A percentile compares a stretch with the other conserved stretches of the same genome.
These are phyloP conservation scores for Dendrobium nobile DNA, from an alignment of 106 monocot genomes.

Conservation along the genomic window DNA sequence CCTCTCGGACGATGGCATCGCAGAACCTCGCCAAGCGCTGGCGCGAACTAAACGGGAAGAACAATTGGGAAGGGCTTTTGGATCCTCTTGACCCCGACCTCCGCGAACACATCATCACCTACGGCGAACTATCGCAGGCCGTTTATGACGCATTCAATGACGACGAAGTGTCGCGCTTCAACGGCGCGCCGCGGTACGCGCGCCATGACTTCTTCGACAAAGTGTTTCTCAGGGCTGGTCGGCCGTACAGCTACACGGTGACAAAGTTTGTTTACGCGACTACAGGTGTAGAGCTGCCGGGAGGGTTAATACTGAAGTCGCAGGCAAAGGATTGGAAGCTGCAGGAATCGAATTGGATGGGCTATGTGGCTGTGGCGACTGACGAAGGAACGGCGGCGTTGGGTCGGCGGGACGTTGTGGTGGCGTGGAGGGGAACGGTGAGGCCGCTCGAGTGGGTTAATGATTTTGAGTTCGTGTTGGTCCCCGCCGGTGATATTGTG, in stretches of 20 bases:
- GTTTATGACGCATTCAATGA: conserved; percentile 69
- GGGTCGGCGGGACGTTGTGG: conserved; percentile 55
- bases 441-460: conserved; percentile 47
- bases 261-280: conserved; percentile 82
- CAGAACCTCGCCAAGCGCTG: conserved; percentile 15
- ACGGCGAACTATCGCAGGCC: conserved; percentile 67
- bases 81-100: conserved; percentile 77
- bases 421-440: conserved; percentile 74
- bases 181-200: conserved; percentile 49
- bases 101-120: conserved; percentile 51
- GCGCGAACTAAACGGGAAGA: conserved; percentile 51
- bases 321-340: conserved; percentile 48
- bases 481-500: conserved; percentile 14
- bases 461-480: conserved; percentile 37
- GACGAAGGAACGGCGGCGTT: conserved; percentile 41
- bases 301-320: conserved; percentile 61
- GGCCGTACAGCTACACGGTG: conserved; percentile 40
- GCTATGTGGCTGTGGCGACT: conserved; percentile 69
- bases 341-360: conserved; percentile 71
- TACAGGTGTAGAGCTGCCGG: conserved; percentile 44
- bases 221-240: conserved; percentile 26
- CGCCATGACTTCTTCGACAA: conserved; percentile 35
- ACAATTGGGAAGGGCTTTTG: conserved; percentile 66
- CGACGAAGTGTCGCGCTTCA: conserved; percentile 45
- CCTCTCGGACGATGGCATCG: background rate